A percentile compares a stretch with the other conserved stretches of the same genome.
These are phyloP conservation scores for Wickerhamomyces bovis DNA, from an alignment of 805 yeast genomes.

Conservation along the genomic window DNA sequence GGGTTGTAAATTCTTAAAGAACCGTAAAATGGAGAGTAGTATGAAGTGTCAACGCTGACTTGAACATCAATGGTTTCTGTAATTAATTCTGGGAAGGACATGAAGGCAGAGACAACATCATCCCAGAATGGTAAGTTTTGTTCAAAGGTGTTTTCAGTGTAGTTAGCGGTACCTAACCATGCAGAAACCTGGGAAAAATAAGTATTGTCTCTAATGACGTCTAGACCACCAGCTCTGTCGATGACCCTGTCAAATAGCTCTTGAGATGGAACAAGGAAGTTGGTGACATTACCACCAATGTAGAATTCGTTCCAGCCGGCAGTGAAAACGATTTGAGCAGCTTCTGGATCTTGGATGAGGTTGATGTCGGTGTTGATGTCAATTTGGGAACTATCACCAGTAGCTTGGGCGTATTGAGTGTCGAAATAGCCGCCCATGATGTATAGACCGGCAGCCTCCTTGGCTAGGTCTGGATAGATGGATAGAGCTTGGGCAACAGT, in stretches of 20 bases:
- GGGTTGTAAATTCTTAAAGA: constrained; percentile 32
- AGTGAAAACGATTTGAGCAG: constrained; percentile 37
- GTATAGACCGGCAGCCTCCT: constrained; percentile 34
- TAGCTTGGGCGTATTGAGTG: constrained; percentile 32
- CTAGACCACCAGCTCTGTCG: constrained; percentile 30
- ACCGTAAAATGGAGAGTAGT: constrained; percentile 38
- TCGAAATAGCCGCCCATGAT: constrained; percentile 42
- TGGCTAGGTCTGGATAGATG: constrained; percentile 32
- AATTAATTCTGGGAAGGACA: constrained; percentile 33
- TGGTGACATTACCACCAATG: constrained; percentile 39
- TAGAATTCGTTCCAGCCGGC: constrained; percentile 34
- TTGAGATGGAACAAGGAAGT: constrained; percentile 35
- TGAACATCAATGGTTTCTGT: constrained; percentile 25
- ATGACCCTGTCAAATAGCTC: constrained; percentile 29
- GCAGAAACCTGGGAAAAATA: constrained; percentile 26
- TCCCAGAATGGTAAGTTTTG: constrained; percentile 38
- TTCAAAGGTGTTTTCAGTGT: constrained; percentile 26
- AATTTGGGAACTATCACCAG: constrained; percentile 26
- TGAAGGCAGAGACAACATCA: constrained; percentile 33
- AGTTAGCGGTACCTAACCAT: constrained; percentile 32
- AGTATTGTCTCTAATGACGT: constrained; percentile 24
- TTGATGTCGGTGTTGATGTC: constrained; percentile 40
- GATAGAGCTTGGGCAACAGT: constrained; percentile 40
- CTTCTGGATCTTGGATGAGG: constrained; percentile 41
- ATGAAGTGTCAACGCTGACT: constrained; percentile 35